Percentiles rank a stretch among this genome's conserved stretches.
phyloP scores from a whole-genome alignment of 257 asterid species.

The Nicotiana paniculata region DNA sequence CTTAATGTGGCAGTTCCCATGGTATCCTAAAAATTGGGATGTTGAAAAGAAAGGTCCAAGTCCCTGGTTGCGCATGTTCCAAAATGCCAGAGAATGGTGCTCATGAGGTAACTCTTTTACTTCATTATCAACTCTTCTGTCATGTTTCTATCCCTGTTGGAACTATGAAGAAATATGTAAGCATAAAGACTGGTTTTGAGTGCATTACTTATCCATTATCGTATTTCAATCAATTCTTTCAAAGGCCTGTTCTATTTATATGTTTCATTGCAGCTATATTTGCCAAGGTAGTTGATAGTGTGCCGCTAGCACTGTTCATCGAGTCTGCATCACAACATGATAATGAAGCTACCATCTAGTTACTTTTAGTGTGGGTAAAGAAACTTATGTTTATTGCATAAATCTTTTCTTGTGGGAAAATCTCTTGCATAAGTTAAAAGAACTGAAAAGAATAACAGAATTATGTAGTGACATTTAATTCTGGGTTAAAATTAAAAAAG shows the following conservation, averaged over 20 bases:
- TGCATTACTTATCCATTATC: too few species aligned
- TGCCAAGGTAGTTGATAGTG: slow-evolving; percentile 51
- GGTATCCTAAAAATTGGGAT: slow-evolving; percentile 87
- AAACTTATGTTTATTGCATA: not conserved
- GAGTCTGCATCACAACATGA: slow-evolving; percentile 95
- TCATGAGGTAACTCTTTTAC: slow-evolving; percentile 35
- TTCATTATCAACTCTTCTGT: not conserved
- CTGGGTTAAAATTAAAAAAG: not conserved
- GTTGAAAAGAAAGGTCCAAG: slow-evolving; percentile 81
- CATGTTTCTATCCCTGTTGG: not conserved
- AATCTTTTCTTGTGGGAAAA: not conserved
- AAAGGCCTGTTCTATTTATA: slow-evolving; percentile 2
- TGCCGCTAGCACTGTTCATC: slow-evolving; percentile 87
- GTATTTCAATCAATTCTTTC: too few species aligned
- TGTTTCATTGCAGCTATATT: slow-evolving; percentile 48
- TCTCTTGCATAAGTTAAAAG: not conserved
- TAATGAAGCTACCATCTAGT: slow-evolving; percentile 16
- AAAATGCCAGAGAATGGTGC: slow-evolving; percentile 95
- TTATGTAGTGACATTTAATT: not conserved
- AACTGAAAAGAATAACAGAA: not conserved
- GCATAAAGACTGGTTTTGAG: too few species aligned
- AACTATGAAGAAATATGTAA: too few species aligned
- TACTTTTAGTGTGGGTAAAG: too few species aligned
- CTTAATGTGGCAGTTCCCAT: slow-evolving; percentile 96
- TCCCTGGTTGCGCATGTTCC: slow-evolving; percentile 94